phyloP scores from a whole-genome alignment of 495 filamentous ascomycete species.

The Penicillium chermesinum region DNA sequence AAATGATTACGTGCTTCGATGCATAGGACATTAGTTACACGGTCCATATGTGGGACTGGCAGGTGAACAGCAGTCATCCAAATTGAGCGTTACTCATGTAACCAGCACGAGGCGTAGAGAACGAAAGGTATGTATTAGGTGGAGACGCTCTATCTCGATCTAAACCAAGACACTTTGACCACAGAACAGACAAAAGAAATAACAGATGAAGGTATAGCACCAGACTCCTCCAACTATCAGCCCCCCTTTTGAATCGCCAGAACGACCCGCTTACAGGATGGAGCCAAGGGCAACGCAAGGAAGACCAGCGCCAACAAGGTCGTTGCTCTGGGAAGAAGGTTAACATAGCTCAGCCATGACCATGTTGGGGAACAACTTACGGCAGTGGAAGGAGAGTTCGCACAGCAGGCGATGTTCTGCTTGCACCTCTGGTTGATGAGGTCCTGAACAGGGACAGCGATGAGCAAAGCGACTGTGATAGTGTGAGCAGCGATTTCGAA shows the following conservation, averaged over 20 bases:
- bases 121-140: constrained; percentile 17
- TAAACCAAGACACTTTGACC: constrained; percentile 6
- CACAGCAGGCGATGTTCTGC: constrained; percentile 50
- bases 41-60: background rate
- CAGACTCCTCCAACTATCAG: constrained; percentile 8
- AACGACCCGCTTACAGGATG: constrained; percentile 11
- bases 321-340: constrained; percentile 13
- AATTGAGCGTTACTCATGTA: too few relatives aligned
- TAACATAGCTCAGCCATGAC: constrained; percentile 6
- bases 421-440: constrained; percentile 47
- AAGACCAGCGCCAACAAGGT: constrained; percentile 41
- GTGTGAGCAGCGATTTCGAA: constrained; percentile 9
- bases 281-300: constrained; percentile 47
- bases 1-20: too few relatives aligned
- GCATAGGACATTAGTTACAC: too few relatives aligned
- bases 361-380: constrained; percentile 18
- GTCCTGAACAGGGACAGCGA: constrained; percentile 36
- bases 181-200: constrained; percentile 16
- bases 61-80: background rate
- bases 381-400: constrained; percentile 34
- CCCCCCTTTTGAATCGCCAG: background rate
- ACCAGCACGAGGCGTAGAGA: background rate
- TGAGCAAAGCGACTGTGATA: constrained; percentile 20
- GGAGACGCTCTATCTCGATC: constrained; percentile 8
- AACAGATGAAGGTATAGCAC: constrained; percentile 15